Percentiles rank a stretch among this genome's conserved stretches.
These are phyloP conservation scores for Phyllosticta citriasiana DNA, from an alignment of 2,329 filamentous ascomycete genomes.

Conservation along the genomic window DNA sequence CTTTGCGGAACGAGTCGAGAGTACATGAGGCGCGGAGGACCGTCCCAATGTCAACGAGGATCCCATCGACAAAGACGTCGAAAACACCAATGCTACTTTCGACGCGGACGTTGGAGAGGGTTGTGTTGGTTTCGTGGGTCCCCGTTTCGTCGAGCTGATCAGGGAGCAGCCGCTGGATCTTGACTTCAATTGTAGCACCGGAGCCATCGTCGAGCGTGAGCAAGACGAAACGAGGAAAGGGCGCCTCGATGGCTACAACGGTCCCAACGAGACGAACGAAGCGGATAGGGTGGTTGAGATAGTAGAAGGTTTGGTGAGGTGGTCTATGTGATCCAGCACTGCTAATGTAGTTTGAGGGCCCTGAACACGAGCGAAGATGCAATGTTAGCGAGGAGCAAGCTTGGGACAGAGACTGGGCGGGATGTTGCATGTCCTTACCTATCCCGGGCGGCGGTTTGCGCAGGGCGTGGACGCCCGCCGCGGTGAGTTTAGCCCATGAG, in stretches of 20 bases:
- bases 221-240: constrained; percentile 31
- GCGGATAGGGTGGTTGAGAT: constrained; percentile 44
- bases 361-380: background rate
- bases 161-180: constrained; percentile 32
- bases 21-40: constrained; percentile 49
- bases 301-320: constrained; percentile 32
- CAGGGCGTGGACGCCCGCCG: constrained; percentile 45
- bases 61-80: constrained; percentile 31
- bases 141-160: constrained; percentile 15
- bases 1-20: constrained; percentile 40
- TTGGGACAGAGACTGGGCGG: background rate
- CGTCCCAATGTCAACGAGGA: constrained; percentile 35
- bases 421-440: constrained; percentile 18
- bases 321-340: background rate
- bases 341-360: background rate
- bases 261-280: constrained; percentile 37
- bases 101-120: constrained; percentile 30
- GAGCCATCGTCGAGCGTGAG: constrained; percentile 53
- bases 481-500: constrained; percentile 52
- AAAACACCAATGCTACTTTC: constrained; percentile 29
- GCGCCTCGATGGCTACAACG: constrained; percentile 35
- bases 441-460: constrained; percentile 36
- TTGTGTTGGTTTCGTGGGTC: constrained; percentile 22
- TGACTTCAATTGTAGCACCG: constrained; percentile 47
- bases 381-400: background rate